phyloP scores from a whole-genome alignment of 768 basidiomycete species.

The Mycena albidolilacea region DNA sequence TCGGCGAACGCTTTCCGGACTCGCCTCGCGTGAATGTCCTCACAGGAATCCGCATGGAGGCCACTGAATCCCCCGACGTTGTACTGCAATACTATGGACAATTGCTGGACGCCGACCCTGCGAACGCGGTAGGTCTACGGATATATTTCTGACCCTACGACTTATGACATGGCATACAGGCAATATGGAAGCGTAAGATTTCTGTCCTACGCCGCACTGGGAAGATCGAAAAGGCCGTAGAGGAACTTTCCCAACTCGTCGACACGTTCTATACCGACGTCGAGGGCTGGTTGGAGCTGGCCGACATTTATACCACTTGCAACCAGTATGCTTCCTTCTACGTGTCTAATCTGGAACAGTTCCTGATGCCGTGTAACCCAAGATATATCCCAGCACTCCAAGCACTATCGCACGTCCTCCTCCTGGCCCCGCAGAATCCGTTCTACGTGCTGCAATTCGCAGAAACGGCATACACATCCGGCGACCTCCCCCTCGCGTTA shows the following conservation, averaged over 20 bases:
- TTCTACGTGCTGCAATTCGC: constrained; percentile 89
- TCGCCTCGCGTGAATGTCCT: constrained; percentile 88
- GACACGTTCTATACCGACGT: constrained; percentile 92
- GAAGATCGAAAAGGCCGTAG: constrained; percentile 75
- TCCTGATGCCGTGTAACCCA: constrained; percentile 3
- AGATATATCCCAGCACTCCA: constrained; percentile 84
- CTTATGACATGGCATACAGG: constrained; percentile 53
- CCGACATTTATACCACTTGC: constrained; percentile 82
- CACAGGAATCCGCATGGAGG: constrained; percentile 85
- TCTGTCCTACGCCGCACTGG: constrained; percentile 77
- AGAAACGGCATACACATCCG: constrained; percentile 88
- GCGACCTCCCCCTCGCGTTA: constrained; percentile 81
- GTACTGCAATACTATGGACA: constrained; percentile 79
- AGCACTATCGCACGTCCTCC: constrained; percentile 84
- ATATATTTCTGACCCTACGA: background rate
- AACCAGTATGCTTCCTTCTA: constrained; percentile 69
- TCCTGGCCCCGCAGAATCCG: constrained; percentile 89
- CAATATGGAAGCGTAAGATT: constrained; percentile 86
- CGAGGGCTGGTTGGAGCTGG: constrained; percentile 91
- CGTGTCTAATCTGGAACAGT: background rate
- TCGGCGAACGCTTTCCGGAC: constrained; percentile 77
- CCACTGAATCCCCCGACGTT: constrained; percentile 66
- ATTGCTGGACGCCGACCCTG: constrained; percentile 73
- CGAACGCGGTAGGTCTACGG: constrained; percentile 73
- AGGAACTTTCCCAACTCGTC: constrained; percentile 79